Conservation (phyloP, 164 flowering plant species). For the Magnolia officinalis region DNA sequence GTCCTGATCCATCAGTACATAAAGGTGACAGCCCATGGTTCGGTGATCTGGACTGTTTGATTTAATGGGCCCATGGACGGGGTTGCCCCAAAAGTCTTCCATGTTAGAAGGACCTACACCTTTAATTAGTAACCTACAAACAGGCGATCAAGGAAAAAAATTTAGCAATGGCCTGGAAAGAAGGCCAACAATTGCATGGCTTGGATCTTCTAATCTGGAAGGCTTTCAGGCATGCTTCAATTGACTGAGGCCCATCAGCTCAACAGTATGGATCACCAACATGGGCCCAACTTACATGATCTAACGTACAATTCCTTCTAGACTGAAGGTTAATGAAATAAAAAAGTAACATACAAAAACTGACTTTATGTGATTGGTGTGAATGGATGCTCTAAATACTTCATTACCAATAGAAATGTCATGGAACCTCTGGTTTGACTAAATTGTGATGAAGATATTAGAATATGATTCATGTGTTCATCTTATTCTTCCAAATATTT, state of each 20-base stretch:
- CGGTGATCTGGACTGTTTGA: background rate
- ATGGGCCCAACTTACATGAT: no score
- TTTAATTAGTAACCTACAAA: background rate
- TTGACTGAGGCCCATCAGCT: no score
- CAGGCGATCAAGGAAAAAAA: no score
- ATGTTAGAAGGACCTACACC: background rate
- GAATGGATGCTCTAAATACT: background rate
- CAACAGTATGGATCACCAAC: no score
- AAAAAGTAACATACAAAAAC: no score
- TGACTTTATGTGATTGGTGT: background rate
- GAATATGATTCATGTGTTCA: background rate
- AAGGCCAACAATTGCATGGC: no score
- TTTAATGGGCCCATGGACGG: background rate
- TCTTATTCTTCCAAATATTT: no score
- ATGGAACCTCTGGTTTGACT: background rate
- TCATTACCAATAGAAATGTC: background rate
- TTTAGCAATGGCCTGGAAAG: no score
- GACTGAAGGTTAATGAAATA: background rate
- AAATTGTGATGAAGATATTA: background rate
- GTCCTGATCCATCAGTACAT: background rate
- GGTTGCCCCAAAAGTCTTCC: background rate
- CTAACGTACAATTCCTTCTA: background rate
- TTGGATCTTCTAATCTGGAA: no score
- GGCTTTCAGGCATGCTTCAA: no score
- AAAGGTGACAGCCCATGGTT: background rate